Percentiles rank a stretch among this genome's conserved stretches.
phyloP scores from a whole-genome alignment of 495 filamentous ascomycete species.

The Physcia stellaris region DNA sequence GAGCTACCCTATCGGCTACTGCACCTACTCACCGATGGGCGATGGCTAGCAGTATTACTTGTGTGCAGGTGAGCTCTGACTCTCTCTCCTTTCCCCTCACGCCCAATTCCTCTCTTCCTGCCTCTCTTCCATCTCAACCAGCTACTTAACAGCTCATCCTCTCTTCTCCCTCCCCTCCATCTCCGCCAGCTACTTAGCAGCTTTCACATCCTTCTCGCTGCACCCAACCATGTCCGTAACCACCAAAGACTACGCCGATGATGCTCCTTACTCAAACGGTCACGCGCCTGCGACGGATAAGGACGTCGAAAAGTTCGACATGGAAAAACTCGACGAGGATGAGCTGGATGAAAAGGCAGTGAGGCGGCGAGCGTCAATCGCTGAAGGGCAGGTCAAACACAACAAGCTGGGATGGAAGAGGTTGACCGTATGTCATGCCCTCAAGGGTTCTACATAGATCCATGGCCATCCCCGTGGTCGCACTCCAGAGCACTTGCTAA shows the following conservation, averaged over 20 bases:
- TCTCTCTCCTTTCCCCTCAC: no score
- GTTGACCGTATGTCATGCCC: constrained; percentile 19
- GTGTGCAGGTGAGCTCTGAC: no score
- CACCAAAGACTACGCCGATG: background rate
- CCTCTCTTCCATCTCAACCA: no score
- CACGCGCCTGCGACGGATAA: no score
- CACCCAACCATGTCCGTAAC: background rate
- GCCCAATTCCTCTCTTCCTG: no score
- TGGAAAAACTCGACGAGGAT: background rate
- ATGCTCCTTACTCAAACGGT: background rate
- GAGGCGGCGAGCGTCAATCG: constrained; percentile 7
- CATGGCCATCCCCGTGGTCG: background rate
- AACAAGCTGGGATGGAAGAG: constrained; percentile 26
- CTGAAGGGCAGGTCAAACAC: constrained; percentile 14
- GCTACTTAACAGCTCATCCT: no score
- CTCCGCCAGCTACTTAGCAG: no score
- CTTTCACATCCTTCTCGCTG: no score
- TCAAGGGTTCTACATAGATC: background rate
- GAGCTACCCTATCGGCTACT: no score
- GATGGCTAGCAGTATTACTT: no score
- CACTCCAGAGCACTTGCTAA: constrained; percentile 1
- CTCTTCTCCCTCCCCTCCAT: no score
- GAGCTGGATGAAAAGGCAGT: background rate
- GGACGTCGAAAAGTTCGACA: background rate
- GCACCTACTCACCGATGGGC: no score